Evolutionary conservation across 176 grass and related monocot species (phyloP), one percentile per base, ranked within the genome.

Genomic region (Aegilops umbellulata): DNA sequence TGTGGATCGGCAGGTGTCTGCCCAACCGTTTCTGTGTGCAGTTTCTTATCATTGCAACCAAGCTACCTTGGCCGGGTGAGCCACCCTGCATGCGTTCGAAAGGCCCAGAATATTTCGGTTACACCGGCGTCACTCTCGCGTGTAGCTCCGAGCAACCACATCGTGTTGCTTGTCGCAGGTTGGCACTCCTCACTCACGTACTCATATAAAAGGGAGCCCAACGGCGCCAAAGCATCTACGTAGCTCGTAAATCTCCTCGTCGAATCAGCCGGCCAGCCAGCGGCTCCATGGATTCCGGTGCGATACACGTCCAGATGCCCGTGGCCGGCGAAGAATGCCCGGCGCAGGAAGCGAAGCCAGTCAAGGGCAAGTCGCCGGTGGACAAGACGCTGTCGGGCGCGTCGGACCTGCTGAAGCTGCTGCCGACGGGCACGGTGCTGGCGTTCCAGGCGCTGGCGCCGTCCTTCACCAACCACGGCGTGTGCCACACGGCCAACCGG

Each of bases 381-480:
- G 85, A 86, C 66, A 92, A 85, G 81, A 88, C 90, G 32, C 64
- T 92, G 61, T 77, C 89, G 5, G 29, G 80, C 31, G 75, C 84
- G 3, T 81, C 89, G 23, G 89, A 90, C 85, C 85, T 97, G 7
- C 32, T 83, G 69, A 87, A 92, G 80, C 94, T 97, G 3, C 90
- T 90, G 20, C 90, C 88, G 22, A 92, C 90, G 6, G 85, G 87
- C 76, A 97, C 92, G 16, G 76, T 85, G 23, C 76, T 97, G n/a
- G 88, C 83, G 1, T 94, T 92, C 83, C 90, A 97, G 44, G 77
- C 89, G 30, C 83, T 97, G 55, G 88, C 89, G 49, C 90, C 94
- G 4, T 97, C 92, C 23, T 94, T 97, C 90, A 88, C 70, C 66
- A 88, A 90, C 91, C 85, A 86, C 31, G 94, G 94, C 55, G 34